Conservation (phyloP, 306 rosid species). For the Coriaria nepalensis region DNA sequence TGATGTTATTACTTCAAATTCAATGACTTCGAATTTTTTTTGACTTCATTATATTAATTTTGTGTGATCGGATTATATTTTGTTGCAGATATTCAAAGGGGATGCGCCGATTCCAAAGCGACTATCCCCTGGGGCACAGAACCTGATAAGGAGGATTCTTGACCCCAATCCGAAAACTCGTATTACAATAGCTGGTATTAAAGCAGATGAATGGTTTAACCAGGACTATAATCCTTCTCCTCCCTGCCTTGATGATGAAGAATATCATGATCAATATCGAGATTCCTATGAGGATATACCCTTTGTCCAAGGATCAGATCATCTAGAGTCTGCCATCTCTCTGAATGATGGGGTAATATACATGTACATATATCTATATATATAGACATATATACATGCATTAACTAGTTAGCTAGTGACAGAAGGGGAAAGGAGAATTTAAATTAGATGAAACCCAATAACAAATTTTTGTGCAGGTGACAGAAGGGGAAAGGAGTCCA, state of each 20-base stretch:
- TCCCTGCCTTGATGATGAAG: slow-evolving; percentile 50
- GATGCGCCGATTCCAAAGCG: slow-evolving; percentile 57
- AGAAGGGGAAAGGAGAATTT: no score
- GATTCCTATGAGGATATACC: no score
- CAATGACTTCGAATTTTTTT: neutral
- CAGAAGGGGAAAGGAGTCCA: slow-evolving; percentile 33
- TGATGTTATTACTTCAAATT: slow-evolving; percentile 4
- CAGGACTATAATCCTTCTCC: slow-evolving; percentile 51
- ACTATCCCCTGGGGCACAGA: slow-evolving; percentile 57
- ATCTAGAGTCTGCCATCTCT: slow-evolving; percentile 23
- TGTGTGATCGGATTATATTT: no score
- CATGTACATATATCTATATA: neutral
- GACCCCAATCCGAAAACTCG: slow-evolving; percentile 65
- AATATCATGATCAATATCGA: slow-evolving; percentile 2
- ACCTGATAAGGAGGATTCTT: slow-evolving; percentile 58
- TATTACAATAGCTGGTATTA: slow-evolving; percentile 50
- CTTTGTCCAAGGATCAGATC: no score
- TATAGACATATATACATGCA: neutral
- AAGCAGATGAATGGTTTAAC: slow-evolving; percentile 75
- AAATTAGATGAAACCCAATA: neutral
- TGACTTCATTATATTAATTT: neutral
- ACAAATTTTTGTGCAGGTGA: slow-evolving; percentile 27
- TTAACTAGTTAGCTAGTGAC: no score
- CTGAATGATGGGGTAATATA: slow-evolving; percentile 35
- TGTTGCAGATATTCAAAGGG: slow-evolving; percentile 54